Base-by-base conservation (phyloP, 768 basidiomycete species). In the Pseudohyphozyma bogoriensis region DNA sequence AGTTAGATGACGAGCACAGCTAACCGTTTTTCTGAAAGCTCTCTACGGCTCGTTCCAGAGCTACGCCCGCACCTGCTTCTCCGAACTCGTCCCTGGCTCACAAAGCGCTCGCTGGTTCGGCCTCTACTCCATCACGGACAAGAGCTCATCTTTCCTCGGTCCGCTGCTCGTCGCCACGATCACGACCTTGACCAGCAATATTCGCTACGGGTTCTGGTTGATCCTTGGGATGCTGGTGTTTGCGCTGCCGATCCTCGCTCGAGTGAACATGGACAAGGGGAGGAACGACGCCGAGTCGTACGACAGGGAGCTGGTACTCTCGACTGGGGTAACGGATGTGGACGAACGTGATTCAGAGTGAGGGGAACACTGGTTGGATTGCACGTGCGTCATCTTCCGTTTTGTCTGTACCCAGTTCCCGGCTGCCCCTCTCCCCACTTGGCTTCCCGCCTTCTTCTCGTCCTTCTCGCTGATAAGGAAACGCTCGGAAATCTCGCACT, bases 21-120 rank as follows among this genome's bases (percentile, higher is more conserved):
- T n/a, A n/a, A 56, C 76, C 80, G 66, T 28, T 26, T 26, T 1
- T 4, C 4, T 26, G 10, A 26, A 22, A 39, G 40, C n/a, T 49
- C 80, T 89, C 2, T 91, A 86, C 66, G 91, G 92, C 6, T 86
- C 90, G 0, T 95, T 95, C 75, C 89, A 93, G 73, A 81, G 86
- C 28, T 93, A 90, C 63, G 86, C 89, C 0, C 76, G 92, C 29
- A 87, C 89, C 3, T 83, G 86, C 44, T 96, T 88, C 69, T 83
- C 89, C 2, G 87, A 87, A 68, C 74, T 99, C 55, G 79, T 97
- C 4, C 93, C 92, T 0, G 81, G 81, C 2, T 84, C 86, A 0
- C 88, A 95, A 73, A 89, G 91, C 74, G 90, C 90, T 3, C 77
- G 89, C 57, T 96, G 89, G 86, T 89, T 74, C 60, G 79, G 83